phyloP scores from a whole-genome alignment of 805 yeast species.

The Yueomyces sp. region DNA sequence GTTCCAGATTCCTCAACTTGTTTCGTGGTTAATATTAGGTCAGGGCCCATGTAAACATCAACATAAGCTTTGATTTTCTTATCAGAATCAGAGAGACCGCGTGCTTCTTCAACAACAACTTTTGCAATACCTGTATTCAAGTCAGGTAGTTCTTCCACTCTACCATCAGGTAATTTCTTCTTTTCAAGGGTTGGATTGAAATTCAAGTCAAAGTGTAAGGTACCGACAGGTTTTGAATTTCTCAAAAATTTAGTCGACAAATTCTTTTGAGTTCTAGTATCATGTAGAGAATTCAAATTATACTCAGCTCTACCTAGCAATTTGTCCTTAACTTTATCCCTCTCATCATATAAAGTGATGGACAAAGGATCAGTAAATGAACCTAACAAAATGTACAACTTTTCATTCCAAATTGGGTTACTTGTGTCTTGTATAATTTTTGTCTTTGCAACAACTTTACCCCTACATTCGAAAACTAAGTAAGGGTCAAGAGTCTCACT shows the following conservation, averaged over 20 bases:
- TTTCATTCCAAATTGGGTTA: constrained; percentile 78
- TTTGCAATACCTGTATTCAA: constrained; percentile 85
- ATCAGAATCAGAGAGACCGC: constrained; percentile 24
- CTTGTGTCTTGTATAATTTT: constrained; percentile 52
- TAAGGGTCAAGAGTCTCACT: constrained; percentile 89
- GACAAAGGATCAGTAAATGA: constrained; percentile 75
- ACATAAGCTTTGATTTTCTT: constrained; percentile 52
- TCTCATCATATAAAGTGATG: constrained; percentile 60
- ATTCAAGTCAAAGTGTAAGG: constrained; percentile 52
- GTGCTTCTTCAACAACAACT: constrained; percentile 31
- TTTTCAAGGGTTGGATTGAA: constrained; percentile 59
- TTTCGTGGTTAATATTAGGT: constrained; percentile 40
- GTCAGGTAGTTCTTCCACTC: constrained; percentile 76
- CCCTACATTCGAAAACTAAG: constrained; percentile 52
- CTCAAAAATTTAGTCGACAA: constrained; percentile 48
- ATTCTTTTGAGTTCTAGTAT: constrained; percentile 35
- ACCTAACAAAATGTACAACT: constrained; percentile 50
- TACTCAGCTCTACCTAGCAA: constrained; percentile 63
- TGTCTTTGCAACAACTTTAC: constrained; percentile 51
- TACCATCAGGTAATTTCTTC: constrained; percentile 62
- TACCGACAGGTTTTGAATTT: constrained; percentile 78
- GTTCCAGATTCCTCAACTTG: constrained; percentile 39
- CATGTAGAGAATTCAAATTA: constrained; percentile 54
- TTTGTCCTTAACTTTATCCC: constrained; percentile 62
- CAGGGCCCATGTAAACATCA: constrained; percentile 56